Evolutionary conservation across 768 basidiomycete species (phyloP).

Genomic region (Suillus decipiens): DNA sequence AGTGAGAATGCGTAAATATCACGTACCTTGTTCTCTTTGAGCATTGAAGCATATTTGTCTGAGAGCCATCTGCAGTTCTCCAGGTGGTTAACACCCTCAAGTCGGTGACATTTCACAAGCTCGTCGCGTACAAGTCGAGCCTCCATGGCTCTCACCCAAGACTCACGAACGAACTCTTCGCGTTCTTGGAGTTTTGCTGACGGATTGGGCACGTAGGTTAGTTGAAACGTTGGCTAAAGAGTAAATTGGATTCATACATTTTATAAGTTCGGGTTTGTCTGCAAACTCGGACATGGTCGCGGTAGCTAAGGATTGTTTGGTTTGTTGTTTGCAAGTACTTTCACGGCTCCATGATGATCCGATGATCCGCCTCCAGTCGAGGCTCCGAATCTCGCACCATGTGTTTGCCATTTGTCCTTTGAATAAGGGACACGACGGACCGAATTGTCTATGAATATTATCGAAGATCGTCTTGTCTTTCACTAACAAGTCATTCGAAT

Average conservation of each 20-base stretch:
- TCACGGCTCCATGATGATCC: neutral
- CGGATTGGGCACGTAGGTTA: neutral
- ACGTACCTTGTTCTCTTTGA: slow-evolving; percentile 80
- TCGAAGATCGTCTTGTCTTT: neutral
- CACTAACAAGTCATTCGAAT: neutral
- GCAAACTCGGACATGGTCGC: slow-evolving; percentile 29
- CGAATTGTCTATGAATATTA: neutral
- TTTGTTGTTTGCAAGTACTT: slow-evolving; percentile 12
- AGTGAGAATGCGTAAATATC: neutral
- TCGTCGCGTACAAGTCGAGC: slow-evolving; percentile 85
- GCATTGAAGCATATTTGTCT: slow-evolving; percentile 78
- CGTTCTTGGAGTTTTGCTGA: slow-evolving; percentile 67
- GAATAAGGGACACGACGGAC: neutral
- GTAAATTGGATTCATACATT: slow-evolving; percentile 21
- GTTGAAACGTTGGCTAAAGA: slow-evolving; percentile 6
- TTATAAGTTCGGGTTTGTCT: slow-evolving; percentile 35
- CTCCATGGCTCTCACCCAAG: slow-evolving; percentile 96
- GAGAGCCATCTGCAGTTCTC: slow-evolving; percentile 87
- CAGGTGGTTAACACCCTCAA: slow-evolving; percentile 90
- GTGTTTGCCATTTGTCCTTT: neutral
- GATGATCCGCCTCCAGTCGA: neutral
- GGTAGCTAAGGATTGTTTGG: slow-evolving; percentile 7
- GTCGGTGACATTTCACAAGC: slow-evolving; percentile 84
- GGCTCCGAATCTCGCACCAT: neutral
- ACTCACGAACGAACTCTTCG: slow-evolving; percentile 81